phyloP scores from a whole-genome alignment of 805 yeast species.

The Hanseniaspora pseudoguilliermondii region DNA sequence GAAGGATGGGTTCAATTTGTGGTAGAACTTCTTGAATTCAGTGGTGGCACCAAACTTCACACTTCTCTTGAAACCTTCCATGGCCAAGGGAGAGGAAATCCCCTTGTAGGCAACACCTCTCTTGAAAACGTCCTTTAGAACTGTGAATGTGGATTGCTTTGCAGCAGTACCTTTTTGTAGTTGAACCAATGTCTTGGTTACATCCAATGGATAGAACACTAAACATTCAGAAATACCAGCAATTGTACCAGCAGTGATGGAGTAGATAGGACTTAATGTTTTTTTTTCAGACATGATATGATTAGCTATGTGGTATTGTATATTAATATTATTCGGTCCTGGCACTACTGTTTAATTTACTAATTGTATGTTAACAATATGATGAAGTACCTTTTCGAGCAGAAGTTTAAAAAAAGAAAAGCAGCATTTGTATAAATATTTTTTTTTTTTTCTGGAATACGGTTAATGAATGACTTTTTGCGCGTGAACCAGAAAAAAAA shows the following conservation, averaged over 20 bases:
- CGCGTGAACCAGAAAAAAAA: too few species aligned
- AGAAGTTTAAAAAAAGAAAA: too few species aligned
- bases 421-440: too few species aligned
- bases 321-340: not conserved
- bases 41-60: slow-evolving; percentile 97
- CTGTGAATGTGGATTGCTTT: slow-evolving; percentile 19
- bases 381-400: too few species aligned
- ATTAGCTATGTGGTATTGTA: not conserved
- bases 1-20: not conserved
- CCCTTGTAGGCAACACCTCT: slow-evolving; percentile 91
- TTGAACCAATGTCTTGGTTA: slow-evolving; percentile 93
- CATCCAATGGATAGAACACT: slow-evolving; percentile 93
- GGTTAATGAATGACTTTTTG: too few species aligned
- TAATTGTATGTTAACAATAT: too few species aligned
- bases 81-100: slow-evolving; percentile 86
- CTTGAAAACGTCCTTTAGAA: slow-evolving; percentile 59
- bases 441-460: too few species aligned
- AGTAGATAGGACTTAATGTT: slow-evolving; percentile 82
- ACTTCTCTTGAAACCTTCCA: slow-evolving; percentile 99
- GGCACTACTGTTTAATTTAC: too few species aligned
- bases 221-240: slow-evolving; percentile 96
- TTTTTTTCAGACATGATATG: slow-evolving; percentile 5
- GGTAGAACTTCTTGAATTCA: slow-evolving; percentile 80
- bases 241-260: slow-evolving; percentile 81
- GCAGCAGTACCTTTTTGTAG: slow-evolving; percentile 40